A percentile compares a stretch with the other conserved stretches of the same genome.
phyloP scores from a whole-genome alignment of 495 filamentous ascomycete species.

The Parachaetomium inaequale region DNA sequence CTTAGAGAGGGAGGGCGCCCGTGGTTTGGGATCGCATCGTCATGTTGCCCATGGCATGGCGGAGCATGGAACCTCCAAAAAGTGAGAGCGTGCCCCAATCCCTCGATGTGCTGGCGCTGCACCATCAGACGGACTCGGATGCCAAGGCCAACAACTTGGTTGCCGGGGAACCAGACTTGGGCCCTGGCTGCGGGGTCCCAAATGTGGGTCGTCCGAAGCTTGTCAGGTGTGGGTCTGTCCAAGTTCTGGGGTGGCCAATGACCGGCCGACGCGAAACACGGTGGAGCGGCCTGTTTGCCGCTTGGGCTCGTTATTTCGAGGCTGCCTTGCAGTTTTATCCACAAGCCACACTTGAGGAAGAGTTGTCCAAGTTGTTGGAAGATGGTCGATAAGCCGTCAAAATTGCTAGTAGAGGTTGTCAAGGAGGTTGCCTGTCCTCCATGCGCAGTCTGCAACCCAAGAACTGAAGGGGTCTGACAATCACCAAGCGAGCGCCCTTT shows the following conservation, averaged over 20 bases:
- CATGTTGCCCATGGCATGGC: not conserved
- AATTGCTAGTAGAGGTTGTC: not conserved
- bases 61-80: not conserved
- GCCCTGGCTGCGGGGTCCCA: not conserved
- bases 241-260: not conserved
- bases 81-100: not conserved
- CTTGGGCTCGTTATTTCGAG: no score
- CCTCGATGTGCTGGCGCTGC: slow-evolving; percentile 7
- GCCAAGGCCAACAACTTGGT: slow-evolving; percentile 15
- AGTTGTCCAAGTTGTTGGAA: no score
- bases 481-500: not conserved
- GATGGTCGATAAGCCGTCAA: no score
- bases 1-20: not conserved
- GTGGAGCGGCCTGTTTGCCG: not conserved
- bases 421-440: not conserved
- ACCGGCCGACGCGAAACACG: not conserved
- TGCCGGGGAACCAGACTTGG: slow-evolving; percentile 12
- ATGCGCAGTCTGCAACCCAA: no score
- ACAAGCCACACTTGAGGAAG: no score
- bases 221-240: not conserved
- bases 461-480: no score
- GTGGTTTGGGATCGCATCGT: not conserved
- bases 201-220: not conserved
- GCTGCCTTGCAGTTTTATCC: no score
- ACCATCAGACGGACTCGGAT: not conserved